phyloP scores from a whole-genome alignment of 1,284 basidiomycete genomes.

The Prillingera fragicola region DNA sequence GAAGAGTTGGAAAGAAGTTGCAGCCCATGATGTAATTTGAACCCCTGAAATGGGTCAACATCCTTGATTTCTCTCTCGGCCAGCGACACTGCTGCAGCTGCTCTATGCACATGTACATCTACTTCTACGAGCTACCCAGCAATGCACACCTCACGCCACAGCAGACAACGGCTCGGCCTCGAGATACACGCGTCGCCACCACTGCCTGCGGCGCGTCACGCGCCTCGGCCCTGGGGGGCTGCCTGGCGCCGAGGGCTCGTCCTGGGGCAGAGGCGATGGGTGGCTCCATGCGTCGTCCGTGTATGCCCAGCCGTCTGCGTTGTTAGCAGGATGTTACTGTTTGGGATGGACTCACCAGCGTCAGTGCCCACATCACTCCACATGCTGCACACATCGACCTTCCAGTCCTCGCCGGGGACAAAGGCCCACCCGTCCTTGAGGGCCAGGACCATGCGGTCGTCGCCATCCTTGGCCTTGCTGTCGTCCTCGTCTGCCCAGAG shows the following conservation, averaged over 20 bases:
- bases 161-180: background rate
- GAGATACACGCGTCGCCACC: slow-evolving; percentile 18
- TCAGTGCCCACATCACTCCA: slow-evolving; percentile 42
- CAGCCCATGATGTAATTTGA: too few species aligned
- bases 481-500: slow-evolving; percentile 25
- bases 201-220: slow-evolving; percentile 15
- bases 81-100: too few species aligned
- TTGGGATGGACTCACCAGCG: slow-evolving; percentile 25
- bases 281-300: slow-evolving; percentile 44
- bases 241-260: background rate
- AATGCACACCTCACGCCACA: too few species aligned
- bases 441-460: slow-evolving; percentile 33
- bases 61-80: too few species aligned
- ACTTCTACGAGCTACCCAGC: too few species aligned
- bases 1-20: too few species aligned
- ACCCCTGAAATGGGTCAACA: too few species aligned
- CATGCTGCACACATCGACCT: slow-evolving; percentile 40
- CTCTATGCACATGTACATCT: too few species aligned
- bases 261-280: slow-evolving; percentile 4
- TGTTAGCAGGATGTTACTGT: background rate
- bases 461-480: slow-evolving; percentile 5
- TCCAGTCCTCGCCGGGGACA: slow-evolving; percentile 45
- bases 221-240: slow-evolving; percentile 2
- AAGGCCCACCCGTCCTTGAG: slow-evolving; percentile 42
- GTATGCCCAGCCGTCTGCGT: slow-evolving; percentile 44